Evolutionary conservation across 2,329 filamentous ascomycete species (phyloP).

Genomic region (Alternaria longipes): DNA sequence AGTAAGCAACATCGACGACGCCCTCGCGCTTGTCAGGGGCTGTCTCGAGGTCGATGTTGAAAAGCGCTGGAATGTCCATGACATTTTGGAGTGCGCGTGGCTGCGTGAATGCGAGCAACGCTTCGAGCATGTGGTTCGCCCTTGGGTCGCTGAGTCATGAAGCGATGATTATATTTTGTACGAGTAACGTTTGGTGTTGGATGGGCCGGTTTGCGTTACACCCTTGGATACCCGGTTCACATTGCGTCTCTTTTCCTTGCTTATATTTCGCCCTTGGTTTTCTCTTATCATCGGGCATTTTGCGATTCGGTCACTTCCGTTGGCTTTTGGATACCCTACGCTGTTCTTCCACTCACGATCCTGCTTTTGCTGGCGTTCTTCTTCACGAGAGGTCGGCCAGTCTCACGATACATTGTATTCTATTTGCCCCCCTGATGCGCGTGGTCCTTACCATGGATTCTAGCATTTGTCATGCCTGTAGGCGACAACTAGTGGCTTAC

Average conservation of each 20-base stretch:
- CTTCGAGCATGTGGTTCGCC: slow-evolving; percentile 40
- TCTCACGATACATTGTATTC: slow-evolving; percentile 13
- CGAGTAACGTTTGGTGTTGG: slow-evolving; percentile 14
- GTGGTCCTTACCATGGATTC: neutral
- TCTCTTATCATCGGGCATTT: slow-evolving; percentile 7
- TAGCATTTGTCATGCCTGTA: neutral
- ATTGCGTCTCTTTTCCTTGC: slow-evolving; percentile 12
- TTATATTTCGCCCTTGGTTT: slow-evolving; percentile 6
- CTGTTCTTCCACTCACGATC: slow-evolving; percentile 15
- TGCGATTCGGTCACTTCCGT: slow-evolving; percentile 14
- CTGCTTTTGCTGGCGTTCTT: slow-evolving; percentile 8
- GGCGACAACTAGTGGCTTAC: slow-evolving; percentile 1
- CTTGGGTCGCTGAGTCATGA: slow-evolving; percentile 41
- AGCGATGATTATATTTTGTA: slow-evolving; percentile 7
- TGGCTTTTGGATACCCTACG: slow-evolving; percentile 37
- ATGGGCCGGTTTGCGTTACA: slow-evolving; percentile 14
- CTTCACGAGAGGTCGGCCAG: slow-evolving; percentile 2
- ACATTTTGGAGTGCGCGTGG: slow-evolving; percentile 66
- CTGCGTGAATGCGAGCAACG: slow-evolving; percentile 52
- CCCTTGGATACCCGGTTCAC: slow-evolving; percentile 41
- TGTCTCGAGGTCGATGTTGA: slow-evolving; percentile 67
- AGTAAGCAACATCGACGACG: slow-evolving; percentile 52
- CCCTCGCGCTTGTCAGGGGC: slow-evolving; percentile 65
- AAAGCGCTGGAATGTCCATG: slow-evolving; percentile 65
- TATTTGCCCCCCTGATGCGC: slow-evolving; percentile 5